These are phyloP conservation scores for Aethionema arabicum DNA, from an alignment of 345 rosid species.

Conservation along the genomic window DNA sequence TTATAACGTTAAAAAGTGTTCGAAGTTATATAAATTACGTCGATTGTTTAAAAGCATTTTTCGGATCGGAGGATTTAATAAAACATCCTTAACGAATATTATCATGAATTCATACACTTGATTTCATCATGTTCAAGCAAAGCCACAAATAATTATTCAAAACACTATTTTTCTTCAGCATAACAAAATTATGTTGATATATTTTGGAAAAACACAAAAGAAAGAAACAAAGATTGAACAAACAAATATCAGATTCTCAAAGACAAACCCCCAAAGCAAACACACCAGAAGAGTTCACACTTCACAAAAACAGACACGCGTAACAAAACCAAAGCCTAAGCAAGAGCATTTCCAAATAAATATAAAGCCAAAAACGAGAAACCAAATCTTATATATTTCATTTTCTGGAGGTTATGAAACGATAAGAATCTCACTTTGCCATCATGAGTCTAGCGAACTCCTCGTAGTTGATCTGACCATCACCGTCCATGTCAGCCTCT, in stretches of 20 bases:
- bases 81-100: too few relatives aligned
- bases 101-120: too few relatives aligned
- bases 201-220: neutral
- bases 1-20: too few relatives aligned
- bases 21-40: too few relatives aligned
- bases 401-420: neutral
- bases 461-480: conserved; percentile 57
- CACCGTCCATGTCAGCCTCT: conserved; percentile 56
- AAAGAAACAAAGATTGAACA: neutral
- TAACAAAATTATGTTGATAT: neutral
- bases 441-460: conserved; percentile 58
- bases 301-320: neutral
- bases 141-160: too few relatives aligned
- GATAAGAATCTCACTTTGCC: conserved; percentile 49
- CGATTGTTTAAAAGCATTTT: too few relatives aligned
- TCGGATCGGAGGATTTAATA: too few relatives aligned
- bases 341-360: neutral
- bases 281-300: conserved; percentile 8
- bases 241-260: conserved; percentile 2
- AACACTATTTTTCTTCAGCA: too few relatives aligned
- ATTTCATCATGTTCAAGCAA: too few relatives aligned
- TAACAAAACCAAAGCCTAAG: conserved; percentile 1
- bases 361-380: conserved; percentile 13
- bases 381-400: too few relatives aligned
- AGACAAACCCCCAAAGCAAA: neutral